These are phyloP conservation scores for Tylopilus rubrobrunneus DNA, from an alignment of 768 basidiomycete genomes.

Conservation along the genomic window DNA sequence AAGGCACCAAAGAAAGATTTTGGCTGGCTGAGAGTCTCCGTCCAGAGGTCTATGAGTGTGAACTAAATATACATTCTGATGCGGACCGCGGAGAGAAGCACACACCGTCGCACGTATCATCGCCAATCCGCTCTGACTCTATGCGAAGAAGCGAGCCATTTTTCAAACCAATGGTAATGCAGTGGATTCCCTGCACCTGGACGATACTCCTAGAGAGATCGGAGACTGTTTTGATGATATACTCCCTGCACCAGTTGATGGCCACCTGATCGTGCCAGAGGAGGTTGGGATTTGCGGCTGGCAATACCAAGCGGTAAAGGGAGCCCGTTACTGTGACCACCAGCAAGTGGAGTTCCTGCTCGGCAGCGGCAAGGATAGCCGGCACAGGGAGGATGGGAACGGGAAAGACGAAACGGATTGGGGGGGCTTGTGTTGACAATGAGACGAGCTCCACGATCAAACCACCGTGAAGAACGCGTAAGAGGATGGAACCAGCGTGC, in stretches of 20 bases:
- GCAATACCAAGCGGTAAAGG: slow-evolving; percentile 68
- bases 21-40: slow-evolving; percentile 60
- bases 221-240: slow-evolving; percentile 53
- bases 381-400: slow-evolving; percentile 63
- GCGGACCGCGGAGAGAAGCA: slow-evolving; percentile 8
- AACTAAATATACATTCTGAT: slow-evolving; percentile 5
- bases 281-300: slow-evolving; percentile 46
- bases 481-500: slow-evolving; percentile 60
- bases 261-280: slow-evolving; percentile 56
- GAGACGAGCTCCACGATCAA: slow-evolving; percentile 74
- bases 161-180: slow-evolving; percentile 56
- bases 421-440: slow-evolving; percentile 58
- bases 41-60: slow-evolving; percentile 58
- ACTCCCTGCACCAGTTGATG: slow-evolving; percentile 62
- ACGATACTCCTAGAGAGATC: slow-evolving; percentile 45
- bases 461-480: slow-evolving; percentile 72
- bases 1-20: slow-evolving; percentile 64
- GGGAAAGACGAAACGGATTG: slow-evolving; percentile 78
- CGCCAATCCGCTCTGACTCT: slow-evolving; percentile 57
- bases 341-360: slow-evolving; percentile 61
- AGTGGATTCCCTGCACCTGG: slow-evolving; percentile 66
- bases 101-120: slow-evolving; percentile 58
- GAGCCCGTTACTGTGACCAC: slow-evolving; percentile 65
- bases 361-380: slow-evolving; percentile 49
- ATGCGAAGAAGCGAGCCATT: slow-evolving; percentile 66